A percentile compares a stretch with the other conserved stretches of the same genome.
These are phyloP conservation scores for Tylopilus felleus DNA, from an alignment of 768 basidiomycete genomes.

Conservation along the genomic window DNA sequence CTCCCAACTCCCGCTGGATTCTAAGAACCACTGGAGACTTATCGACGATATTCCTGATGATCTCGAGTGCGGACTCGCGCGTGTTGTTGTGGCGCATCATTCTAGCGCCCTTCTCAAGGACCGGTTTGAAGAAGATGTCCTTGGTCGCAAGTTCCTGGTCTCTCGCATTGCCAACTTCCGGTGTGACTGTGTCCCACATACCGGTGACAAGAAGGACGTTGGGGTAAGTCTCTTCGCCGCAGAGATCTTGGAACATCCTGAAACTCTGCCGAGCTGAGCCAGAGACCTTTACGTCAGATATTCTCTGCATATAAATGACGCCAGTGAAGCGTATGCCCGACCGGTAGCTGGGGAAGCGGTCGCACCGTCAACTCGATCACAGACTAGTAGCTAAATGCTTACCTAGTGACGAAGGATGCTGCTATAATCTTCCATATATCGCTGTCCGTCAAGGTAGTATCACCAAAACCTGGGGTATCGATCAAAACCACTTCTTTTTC, in stretches of 20 bases:
- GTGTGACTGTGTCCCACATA: conserved; percentile 45
- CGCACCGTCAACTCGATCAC: neutral
- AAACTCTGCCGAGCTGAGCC: conserved; percentile 46
- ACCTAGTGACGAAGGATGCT: conserved; percentile 31
- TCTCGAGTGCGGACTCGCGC: conserved; percentile 40
- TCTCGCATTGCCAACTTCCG: conserved; percentile 34
- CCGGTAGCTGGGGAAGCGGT: conserved; percentile 16
- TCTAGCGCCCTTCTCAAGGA: conserved; percentile 43
- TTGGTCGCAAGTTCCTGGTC: conserved; percentile 41
- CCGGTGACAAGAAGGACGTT: conserved; percentile 51
- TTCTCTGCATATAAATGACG: conserved; percentile 52
- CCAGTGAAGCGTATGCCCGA: conserved; percentile 37
- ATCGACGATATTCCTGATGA: conserved; percentile 40
- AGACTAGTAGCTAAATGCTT: neutral
- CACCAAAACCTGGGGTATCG: conserved; percentile 64
- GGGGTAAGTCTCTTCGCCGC: conserved; percentile 43
- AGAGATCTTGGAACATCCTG: conserved; percentile 49
- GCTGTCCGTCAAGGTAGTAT: conserved; percentile 45
- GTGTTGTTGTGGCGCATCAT: conserved; percentile 44
- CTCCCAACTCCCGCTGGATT: conserved; percentile 54
- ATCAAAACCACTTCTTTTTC: conserved; percentile 45
- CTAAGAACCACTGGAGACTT: conserved; percentile 39
- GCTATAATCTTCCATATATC: conserved; percentile 51
- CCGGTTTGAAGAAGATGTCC: conserved; percentile 49
- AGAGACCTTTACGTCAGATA: conserved; percentile 46